These are phyloP conservation scores for Raphidocelis subcapitata DNA, from an alignment of 139 green algal species.

Conservation along the genomic window DNA sequence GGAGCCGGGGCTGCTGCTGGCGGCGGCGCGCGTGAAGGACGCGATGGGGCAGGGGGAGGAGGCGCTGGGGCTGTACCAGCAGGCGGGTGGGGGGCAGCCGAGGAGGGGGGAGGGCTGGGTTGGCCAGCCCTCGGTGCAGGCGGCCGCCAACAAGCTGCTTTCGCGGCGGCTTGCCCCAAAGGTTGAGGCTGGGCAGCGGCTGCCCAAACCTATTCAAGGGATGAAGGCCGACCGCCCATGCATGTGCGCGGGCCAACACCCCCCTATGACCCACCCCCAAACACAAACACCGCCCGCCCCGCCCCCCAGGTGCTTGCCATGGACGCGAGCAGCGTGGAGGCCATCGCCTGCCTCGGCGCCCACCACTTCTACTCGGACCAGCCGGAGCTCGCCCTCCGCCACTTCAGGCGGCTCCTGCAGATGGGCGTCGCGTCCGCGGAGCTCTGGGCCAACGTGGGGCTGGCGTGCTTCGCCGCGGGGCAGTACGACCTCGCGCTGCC, in stretches of 20 bases:
- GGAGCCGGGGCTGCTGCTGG: constrained; percentile 61
- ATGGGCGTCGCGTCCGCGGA: constrained; percentile 75
- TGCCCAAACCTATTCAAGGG: too few species aligned
- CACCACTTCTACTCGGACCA: constrained; percentile 85
- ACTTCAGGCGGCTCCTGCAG: constrained; percentile 56
- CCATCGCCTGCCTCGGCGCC: constrained; percentile 72
- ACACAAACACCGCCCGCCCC: too few species aligned
- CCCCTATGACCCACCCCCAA: too few species aligned
- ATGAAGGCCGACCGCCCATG: too few species aligned
- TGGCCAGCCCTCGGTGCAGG: too few species aligned
- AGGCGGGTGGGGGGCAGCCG: constrained; percentile 15
- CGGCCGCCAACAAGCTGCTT: too few species aligned
- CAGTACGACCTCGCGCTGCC: constrained; percentile 82
- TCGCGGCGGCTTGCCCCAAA: too few species aligned
- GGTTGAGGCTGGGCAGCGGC: too few species aligned
- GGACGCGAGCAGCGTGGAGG: constrained; percentile 74
- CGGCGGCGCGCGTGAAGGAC: constrained; percentile 68
- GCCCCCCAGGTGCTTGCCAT: constrained; percentile 44
- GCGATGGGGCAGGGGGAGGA: constrained; percentile 62
- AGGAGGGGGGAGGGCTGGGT: too few species aligned
- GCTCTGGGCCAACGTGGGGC: constrained; percentile 80
- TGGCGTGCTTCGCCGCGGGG: constrained; percentile 82
- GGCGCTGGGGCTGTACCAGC: constrained; percentile 55
- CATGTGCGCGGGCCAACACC: too few species aligned
- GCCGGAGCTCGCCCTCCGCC: constrained; percentile 76